Conservation (phyloP, 129 eudicot genomes). For the Mikania micrantha region DNA sequence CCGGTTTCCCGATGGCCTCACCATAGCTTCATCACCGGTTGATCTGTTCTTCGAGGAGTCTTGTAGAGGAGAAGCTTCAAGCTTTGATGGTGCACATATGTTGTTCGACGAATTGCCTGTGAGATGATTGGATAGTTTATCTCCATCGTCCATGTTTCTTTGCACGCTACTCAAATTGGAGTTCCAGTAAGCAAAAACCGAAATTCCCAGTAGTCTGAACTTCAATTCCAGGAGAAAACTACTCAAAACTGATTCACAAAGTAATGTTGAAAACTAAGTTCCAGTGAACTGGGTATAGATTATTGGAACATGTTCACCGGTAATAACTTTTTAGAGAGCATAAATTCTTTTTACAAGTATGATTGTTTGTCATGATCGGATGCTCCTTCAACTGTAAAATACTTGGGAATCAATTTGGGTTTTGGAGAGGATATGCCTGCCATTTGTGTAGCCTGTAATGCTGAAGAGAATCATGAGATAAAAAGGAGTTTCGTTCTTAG, state of each 20-base stretch:
- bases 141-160: conserved; percentile 44
- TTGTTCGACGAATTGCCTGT: conserved; percentile 26
- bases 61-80: conserved; percentile 23
- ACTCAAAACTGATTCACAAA: neutral
- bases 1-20: conserved; percentile 46
- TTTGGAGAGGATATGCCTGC: conserved; percentile 15
- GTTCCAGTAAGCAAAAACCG: neutral
- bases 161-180: neutral
- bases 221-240: neutral
- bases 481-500: neutral
- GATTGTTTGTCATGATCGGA: conserved; percentile 13
- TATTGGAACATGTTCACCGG: conserved; percentile 20
- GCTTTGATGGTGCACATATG: conserved; percentile 18
- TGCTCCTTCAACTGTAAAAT: neutral
- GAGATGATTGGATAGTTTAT: conserved; percentile 28
- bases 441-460: neutral
- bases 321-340: conserved; percentile 18
- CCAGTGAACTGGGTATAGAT: neutral
- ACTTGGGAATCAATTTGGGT: conserved; percentile 3
- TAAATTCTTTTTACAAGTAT: conserved; percentile 19
- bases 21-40: conserved; percentile 30
- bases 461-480: conserved; percentile 4
- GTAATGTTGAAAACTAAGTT: neutral
- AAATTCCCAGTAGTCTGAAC: neutral
- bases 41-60: conserved; percentile 20